Evolutionary conservation across 106 monocot species (phyloP).

Genomic region (Ottelia alismoides): DNA sequence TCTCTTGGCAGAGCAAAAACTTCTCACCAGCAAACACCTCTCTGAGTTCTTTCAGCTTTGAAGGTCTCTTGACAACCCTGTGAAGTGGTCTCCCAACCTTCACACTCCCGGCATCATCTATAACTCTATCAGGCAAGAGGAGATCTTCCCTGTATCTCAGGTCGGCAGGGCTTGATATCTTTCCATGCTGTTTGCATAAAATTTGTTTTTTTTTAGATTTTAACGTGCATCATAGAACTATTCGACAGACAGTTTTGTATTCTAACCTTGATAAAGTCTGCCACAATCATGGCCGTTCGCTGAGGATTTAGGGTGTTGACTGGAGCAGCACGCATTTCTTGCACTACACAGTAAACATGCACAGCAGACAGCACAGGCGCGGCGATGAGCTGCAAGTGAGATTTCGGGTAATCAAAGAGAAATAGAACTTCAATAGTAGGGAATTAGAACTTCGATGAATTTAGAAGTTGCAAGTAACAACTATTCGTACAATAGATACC

Average conservation of each 20-base stretch:
- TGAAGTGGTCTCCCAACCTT: conserved; percentile 47
- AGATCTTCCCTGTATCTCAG: conserved; percentile 65
- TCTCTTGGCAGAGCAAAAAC: conserved; percentile 39
- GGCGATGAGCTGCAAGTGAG: conserved; percentile 51
- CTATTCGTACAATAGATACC: too few relatives aligned
- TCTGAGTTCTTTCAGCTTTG: conserved; percentile 26
- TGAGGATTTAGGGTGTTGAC: conserved; percentile 85
- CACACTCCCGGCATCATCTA: conserved; percentile 74
- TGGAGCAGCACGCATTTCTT: conserved; percentile 81
- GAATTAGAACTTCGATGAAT: too few relatives aligned
- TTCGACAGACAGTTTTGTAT: background rate
- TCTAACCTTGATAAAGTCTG: conserved; percentile 56
- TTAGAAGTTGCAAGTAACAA: too few relatives aligned
- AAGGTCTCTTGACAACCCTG: conserved; percentile 29
- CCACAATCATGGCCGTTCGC: conserved; percentile 77
- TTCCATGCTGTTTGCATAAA: conserved; percentile 55
- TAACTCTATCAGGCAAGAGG: conserved; percentile 48
- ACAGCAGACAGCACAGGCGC: conserved; percentile 62
- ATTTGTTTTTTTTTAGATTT: too few relatives aligned
- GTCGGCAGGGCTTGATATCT: conserved; percentile 56
- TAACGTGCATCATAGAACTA: too few relatives aligned
- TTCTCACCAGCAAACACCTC: conserved; percentile 46
- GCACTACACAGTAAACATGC: conserved; percentile 62
- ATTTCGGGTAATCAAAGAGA: too few relatives aligned
- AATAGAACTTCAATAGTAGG: too few relatives aligned